Base-by-base conservation (phyloP, 169 alveolate genomes). In the Plasmodium fragile region DNA sequence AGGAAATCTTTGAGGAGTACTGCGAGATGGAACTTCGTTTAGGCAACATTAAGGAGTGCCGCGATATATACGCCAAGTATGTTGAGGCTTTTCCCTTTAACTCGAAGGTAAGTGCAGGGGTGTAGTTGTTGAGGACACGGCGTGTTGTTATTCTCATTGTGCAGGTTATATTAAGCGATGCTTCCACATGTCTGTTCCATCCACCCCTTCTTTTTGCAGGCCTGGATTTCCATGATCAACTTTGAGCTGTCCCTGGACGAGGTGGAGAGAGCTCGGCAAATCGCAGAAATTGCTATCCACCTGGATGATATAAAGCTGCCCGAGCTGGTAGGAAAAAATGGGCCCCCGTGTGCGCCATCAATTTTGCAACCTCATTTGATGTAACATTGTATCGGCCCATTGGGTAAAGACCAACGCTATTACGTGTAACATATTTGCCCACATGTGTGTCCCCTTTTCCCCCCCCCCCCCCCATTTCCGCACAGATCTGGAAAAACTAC, bases 41-140 rank as follows among this genome's bases (percentile, higher is more conserved):
- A 16, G 99, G 99, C 1, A 97, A 98, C 92, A 95, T 98, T 75
- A 99, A 98, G 77, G 96, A 99, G 49, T 98, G 99, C 82, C 95
- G 99, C 85, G 92, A 94, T 65, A 97, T 99, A 52, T 98, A 98
- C 95, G 97, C 99, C 53, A 97, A 97, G 94, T 98, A 97, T 93
- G 97, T 98, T 36, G 99, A 98, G 95, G 82, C 95, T 11, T 96
- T 97, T 89, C 99, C 99, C 28, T 95, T 96, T 70, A 96, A 95
- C 78, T 98, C 99, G 30, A 85, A 90, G 93, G 97, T 96, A 70
- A 32, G 97, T 1, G 39, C 41, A n/a, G 94, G 53, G 71, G 18
- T 1, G 45, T 8, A 45, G 32, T 34, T 3, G 59, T 49, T 49
- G 7, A 49, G 59, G 22, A 11, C 11, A 22, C 59, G 22, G 22